These are phyloP conservation scores for Pilatotrama ljubarskyi DNA, from an alignment of 768 basidiomycete genomes.

Conservation along the genomic window DNA sequence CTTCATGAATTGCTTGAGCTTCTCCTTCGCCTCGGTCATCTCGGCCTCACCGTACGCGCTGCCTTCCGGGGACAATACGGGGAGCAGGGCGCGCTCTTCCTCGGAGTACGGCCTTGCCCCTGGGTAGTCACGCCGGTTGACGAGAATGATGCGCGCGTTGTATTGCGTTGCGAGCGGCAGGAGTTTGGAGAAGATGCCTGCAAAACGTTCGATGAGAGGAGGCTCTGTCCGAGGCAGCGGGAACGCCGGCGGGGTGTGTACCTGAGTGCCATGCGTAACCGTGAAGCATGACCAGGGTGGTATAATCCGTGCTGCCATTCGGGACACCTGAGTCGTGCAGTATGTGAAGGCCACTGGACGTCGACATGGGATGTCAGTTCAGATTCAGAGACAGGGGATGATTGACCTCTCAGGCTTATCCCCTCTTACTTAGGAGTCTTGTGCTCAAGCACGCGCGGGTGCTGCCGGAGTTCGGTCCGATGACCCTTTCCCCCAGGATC, in stretches of 20 bases:
- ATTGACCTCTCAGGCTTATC: too few species aligned
- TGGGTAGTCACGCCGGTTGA: slow-evolving; percentile 30
- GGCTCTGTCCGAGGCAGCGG: too few species aligned
- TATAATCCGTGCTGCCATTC: slow-evolving; percentile 6
- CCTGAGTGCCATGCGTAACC: slow-evolving; percentile 19
- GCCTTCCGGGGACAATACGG: not conserved
- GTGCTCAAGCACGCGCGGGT: too few species aligned
- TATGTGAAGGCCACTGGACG: too few species aligned
- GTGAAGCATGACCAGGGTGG: slow-evolving; percentile 26
- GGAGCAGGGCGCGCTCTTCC: slow-evolving; percentile 16
- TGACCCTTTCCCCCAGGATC: too few species aligned
- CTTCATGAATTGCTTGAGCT: slow-evolving; percentile 22
- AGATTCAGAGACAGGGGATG: too few species aligned
- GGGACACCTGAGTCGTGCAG: slow-evolving; percentile 21
- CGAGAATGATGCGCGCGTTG: slow-evolving; percentile 25
- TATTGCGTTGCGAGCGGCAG: slow-evolving; percentile 18
- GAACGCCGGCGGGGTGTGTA: not conserved
- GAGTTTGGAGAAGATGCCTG: slow-evolving; percentile 10
- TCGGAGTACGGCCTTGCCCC: slow-evolving; percentile 22
- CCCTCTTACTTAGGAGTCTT: too few species aligned
- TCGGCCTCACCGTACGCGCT: not conserved
- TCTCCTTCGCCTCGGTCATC: slow-evolving; percentile 21
- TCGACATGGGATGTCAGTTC: too few species aligned
- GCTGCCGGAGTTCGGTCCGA: too few species aligned
- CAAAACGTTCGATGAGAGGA: too few species aligned